Conservation (phyloP, 1,139 yeast genomes). For the Saccharomyces hybrid region DNA sequence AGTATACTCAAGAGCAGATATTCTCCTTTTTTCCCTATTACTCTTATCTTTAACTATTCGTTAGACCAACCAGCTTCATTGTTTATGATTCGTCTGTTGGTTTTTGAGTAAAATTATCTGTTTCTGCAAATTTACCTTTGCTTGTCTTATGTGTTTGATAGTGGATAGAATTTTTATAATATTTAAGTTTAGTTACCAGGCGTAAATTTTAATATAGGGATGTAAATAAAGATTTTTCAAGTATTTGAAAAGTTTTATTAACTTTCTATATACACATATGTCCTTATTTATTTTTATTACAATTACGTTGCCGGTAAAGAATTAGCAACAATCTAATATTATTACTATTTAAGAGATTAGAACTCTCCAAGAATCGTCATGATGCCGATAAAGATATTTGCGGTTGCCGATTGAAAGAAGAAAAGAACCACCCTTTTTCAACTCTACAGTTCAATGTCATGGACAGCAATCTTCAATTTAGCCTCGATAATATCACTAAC, state of each 20-base stretch:
- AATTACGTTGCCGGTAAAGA: not conserved
- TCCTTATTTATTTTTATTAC: not conserved
- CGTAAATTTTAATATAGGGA: not conserved
- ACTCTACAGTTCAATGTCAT: slow-evolving; percentile 16
- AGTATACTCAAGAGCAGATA: no score
- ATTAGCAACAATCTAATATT: not conserved
- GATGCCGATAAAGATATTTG: not conserved
- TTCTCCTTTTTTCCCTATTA: no score
- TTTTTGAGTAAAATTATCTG: no score
- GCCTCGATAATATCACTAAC: slow-evolving; percentile 30
- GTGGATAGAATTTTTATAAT: no score
- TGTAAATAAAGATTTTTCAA: not conserved
- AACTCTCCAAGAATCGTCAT: not conserved
- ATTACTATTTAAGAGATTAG: not conserved
- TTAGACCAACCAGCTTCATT: no score
- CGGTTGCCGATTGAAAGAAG: not conserved
- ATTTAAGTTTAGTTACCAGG: not conserved
- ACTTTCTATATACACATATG: not conserved
- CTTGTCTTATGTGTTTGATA: not conserved
- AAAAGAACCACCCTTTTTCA: not conserved
- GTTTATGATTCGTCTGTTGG: no score
- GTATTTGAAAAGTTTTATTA: not conserved
- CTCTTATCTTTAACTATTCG: no score
- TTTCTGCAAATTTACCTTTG: not conserved
- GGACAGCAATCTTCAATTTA: slow-evolving; percentile 33